Percentiles rank a stretch among this genome's conserved stretches.
Evolutionary conservation across 1,284 basidiomycete species (phyloP).

Genomic region (Laetiporus sulphureus): DNA sequence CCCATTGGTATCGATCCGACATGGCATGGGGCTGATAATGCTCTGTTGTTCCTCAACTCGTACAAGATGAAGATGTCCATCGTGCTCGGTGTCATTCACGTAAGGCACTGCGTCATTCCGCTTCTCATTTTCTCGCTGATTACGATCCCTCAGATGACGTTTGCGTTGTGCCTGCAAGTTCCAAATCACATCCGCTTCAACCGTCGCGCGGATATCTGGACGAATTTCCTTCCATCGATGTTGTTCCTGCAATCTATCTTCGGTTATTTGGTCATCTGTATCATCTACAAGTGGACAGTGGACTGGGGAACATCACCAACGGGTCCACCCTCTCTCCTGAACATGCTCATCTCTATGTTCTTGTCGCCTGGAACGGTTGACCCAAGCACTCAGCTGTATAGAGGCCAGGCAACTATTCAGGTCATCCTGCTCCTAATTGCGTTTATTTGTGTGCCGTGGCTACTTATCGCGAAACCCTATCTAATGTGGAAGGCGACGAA

Average conservation of each 20-base stretch:
- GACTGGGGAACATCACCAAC: conserved; percentile 79
- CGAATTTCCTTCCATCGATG: conserved; percentile 96
- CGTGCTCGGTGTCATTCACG: conserved; percentile 94
- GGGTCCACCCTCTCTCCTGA: conserved; percentile 84
- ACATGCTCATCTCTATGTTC: conserved; percentile 96
- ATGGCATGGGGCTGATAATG: conserved; percentile 95
- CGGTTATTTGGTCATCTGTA: conserved; percentile 92
- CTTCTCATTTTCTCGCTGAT: conserved; percentile 11
- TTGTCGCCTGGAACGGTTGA: conserved; percentile 79
- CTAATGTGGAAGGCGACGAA: conserved; percentile 88
- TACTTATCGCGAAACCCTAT: conserved; percentile 94
- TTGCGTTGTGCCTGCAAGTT: conserved; percentile 92
- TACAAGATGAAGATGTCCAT: conserved; percentile 99
- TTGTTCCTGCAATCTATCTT: conserved; percentile 97
- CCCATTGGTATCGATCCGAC: conserved; percentile 92
- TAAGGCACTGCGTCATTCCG: no score
- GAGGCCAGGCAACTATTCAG: conserved; percentile 87
- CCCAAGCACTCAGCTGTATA: conserved; percentile 69
- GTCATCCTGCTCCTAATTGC: conserved; percentile 78
- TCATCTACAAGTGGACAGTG: conserved; percentile 95
- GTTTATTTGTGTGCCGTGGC: conserved; percentile 89
- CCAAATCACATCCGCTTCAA: conserved; percentile 95
- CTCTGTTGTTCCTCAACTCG: conserved; percentile 93
- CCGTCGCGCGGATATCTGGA: conserved; percentile 79
- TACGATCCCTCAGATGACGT: conserved; percentile 81